A percentile compares a stretch with the other conserved stretches of the same genome.
phyloP scores from a whole-genome alignment of 2,329 filamentous ascomycete species.

The Aspergillus chevalieri region DNA sequence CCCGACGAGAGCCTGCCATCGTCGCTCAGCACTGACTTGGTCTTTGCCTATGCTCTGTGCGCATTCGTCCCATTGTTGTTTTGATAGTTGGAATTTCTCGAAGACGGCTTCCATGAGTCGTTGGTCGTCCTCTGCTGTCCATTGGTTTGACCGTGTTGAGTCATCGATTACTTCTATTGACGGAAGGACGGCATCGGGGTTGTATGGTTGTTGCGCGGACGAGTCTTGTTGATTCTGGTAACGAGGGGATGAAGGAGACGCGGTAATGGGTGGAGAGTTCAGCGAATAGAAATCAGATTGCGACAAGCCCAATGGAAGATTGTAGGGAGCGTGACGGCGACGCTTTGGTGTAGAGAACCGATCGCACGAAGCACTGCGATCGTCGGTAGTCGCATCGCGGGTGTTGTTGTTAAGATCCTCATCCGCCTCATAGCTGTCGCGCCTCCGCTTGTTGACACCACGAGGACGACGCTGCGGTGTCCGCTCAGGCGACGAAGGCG shows the following conservation, averaged over 20 bases:
- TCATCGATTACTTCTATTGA: constrained; percentile 29
- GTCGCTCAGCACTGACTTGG: constrained; percentile 33
- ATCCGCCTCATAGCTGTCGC: constrained; percentile 25
- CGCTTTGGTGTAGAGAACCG: constrained; percentile 42
- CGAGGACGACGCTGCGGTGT: constrained; percentile 22
- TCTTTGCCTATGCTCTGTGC: constrained; percentile 38
- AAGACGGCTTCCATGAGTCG: constrained; percentile 40
- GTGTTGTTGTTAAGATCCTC: constrained; percentile 10
- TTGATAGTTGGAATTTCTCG: constrained; percentile 38
- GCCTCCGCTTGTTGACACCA: constrained; percentile 36
- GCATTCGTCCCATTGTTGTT: constrained; percentile 42
- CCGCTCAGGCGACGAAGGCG: constrained; percentile 15
- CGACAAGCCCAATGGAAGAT: constrained; percentile 41
- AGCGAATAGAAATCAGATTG: constrained; percentile 41
- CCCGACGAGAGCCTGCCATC: constrained; percentile 39
- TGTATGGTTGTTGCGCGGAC: constrained; percentile 11
- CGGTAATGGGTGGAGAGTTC: constrained; percentile 27
- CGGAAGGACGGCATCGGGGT: constrained; percentile 30
- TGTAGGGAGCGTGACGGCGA: constrained; percentile 34
- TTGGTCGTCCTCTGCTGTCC: constrained; percentile 38
- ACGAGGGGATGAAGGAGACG: constrained; percentile 25
- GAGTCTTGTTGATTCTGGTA: constrained; percentile 8
- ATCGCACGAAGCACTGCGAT: constrained; percentile 7
- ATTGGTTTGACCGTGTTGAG: constrained; percentile 15
- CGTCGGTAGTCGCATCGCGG: not conserved